Evolutionary conservation across 163 green algal genomes (phyloP).

Genomic region (Chlamydomonas reinhardtii): DNA sequence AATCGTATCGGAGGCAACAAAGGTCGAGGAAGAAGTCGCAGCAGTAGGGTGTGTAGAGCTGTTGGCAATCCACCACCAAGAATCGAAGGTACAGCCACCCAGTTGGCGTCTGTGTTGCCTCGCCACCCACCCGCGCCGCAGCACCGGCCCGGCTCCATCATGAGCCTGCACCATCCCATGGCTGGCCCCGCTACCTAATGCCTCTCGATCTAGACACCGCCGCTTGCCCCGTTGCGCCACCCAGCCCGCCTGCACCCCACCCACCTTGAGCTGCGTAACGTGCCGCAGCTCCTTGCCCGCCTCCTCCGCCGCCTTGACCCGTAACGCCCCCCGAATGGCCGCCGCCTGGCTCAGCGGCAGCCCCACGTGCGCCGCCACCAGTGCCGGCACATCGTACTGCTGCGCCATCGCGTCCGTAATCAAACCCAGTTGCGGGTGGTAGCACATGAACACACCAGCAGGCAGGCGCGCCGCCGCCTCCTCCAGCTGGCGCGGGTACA

Average conservation of each 20-base stretch:
- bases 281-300: slow-evolving; percentile 22
- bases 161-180: too few relatives aligned
- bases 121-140: too few relatives aligned
- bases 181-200: too few relatives aligned
- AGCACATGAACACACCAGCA: slow-evolving; percentile 47
- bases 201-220: too few relatives aligned
- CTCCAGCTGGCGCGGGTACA: slow-evolving; percentile 37
- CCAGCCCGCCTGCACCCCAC: not conserved
- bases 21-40: too few relatives aligned
- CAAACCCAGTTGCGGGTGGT: slow-evolving; percentile 56
- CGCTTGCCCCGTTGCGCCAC: too few relatives aligned
- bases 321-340: slow-evolving; percentile 39
- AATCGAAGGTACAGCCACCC: too few relatives aligned
- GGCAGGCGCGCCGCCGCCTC: not conserved
- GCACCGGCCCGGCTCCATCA: too few relatives aligned
- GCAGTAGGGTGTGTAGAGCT: too few relatives aligned
- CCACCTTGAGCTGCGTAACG: slow-evolving; percentile 37
- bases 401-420: slow-evolving; percentile 43
- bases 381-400: slow-evolving; percentile 41
- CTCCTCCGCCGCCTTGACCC: slow-evolving; percentile 21
- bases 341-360: slow-evolving; percentile 41
- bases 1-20: too few relatives aligned
- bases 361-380: slow-evolving; percentile 53
- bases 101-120: too few relatives aligned
- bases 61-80: too few relatives aligned